Base-by-base conservation (phyloP, 176 grass and related monocot genomes). In the Pharus latifolius region DNA sequence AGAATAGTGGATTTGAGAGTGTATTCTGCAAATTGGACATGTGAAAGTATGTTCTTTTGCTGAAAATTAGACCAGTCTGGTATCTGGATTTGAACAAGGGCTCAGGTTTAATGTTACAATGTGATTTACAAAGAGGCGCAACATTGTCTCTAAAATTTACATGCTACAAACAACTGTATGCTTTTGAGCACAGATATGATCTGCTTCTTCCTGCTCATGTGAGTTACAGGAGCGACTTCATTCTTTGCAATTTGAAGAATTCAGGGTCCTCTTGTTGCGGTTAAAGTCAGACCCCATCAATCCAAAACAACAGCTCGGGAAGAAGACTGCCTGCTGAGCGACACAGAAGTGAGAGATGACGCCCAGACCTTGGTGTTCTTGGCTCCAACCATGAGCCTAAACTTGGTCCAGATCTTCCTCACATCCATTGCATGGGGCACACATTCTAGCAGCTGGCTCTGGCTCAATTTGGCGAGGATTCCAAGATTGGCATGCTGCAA, bases 371-470 rank as follows among this genome's bases (percentile, higher is more conserved):
- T 77, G 34, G 63, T 72, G 22, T 88, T 92, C 41, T 63, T 88
- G 13, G 74, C 57, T 46, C 84, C 78, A 67, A 25, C 79, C 69
- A 72, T 42, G 18, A 90, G 72, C 63, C 79, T 93, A 80, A 83
- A 70, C 57, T 85, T 93, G 83, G 84, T 93, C 84, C 87, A 90
- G 6, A 92, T 46, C 81, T 83, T 90, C 41, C 78, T 88, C 22
- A 92, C 33, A 70, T 97, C 93, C 30, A 97, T 43, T 0, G 61
- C 80, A 80, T 90, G 83, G 1, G 76, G 73, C 48, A 83, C 54
- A 33, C 86, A 82, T 42, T 77, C 88, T n/a, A 92, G 85, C 28
- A 96, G 75, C 33, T 89, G 93, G 14, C 60, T 71, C 33, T 89
- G 93, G 14, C 60, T 71, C 73, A 79, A 71, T 74, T 80, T 88